Evolutionary conservation across 768 basidiomycete species (phyloP).

Genomic region (Pseudohyphozyma bogoriensis): DNA sequence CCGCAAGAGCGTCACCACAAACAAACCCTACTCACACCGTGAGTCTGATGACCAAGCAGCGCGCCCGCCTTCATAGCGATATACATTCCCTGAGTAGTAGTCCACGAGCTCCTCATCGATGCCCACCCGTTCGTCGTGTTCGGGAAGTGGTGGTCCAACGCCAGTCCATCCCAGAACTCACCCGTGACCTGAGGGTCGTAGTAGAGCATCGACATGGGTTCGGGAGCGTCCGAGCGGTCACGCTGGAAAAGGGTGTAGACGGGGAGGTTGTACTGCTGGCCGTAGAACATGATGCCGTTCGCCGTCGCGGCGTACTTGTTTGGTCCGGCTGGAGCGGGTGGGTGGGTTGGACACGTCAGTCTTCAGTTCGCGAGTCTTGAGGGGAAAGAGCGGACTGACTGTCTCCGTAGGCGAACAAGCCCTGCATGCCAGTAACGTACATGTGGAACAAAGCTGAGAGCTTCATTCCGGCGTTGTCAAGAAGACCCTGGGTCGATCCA

Average conservation of each 20-base stretch:
- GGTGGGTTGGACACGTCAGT: no score
- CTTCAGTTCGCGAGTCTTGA: no score
- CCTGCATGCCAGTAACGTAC: conserved; percentile 33
- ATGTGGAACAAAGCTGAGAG: conserved; percentile 81
- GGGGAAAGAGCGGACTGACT: no score
- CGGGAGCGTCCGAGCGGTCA: conserved; percentile 61
- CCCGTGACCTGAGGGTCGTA: conserved; percentile 73
- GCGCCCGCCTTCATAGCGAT: conserved; percentile 82
- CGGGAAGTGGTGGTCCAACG: conserved; percentile 74
- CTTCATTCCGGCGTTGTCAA: conserved; percentile 53
- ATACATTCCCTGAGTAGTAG: conserved; percentile 68
- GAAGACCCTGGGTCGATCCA: conserved; percentile 67
- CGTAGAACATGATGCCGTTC: conserved; percentile 74
- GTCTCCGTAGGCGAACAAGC: conserved; percentile 47
- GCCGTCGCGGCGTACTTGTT: conserved; percentile 94
- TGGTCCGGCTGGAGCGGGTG: no score
- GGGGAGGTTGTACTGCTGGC: conserved; percentile 53
- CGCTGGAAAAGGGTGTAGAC: conserved; percentile 79
- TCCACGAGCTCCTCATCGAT: conserved; percentile 87
- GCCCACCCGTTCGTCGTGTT: conserved; percentile 69
- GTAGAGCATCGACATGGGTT: conserved; percentile 66
- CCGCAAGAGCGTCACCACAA: no score
- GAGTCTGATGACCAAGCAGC: conserved; percentile 70
- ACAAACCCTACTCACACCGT: conserved; percentile 12
- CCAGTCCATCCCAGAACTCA: conserved; percentile 80